Conservation (phyloP, 805 yeast species). For the Wickerhamiella cacticola region DNA sequence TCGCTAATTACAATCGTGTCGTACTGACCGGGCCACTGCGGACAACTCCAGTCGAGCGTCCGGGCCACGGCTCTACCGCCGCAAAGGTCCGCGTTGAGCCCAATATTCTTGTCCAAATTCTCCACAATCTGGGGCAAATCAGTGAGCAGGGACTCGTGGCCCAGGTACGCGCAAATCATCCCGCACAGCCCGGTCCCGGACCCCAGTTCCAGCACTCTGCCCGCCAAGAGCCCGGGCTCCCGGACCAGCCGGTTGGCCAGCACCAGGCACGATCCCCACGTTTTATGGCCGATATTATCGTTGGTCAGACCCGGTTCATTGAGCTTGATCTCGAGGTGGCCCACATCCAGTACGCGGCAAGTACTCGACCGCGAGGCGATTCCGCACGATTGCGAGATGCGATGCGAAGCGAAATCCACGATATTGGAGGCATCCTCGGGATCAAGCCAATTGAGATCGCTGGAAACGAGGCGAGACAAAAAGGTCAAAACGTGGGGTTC, state of each 20-base stretch:
- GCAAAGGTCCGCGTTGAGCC: constrained; percentile 32
- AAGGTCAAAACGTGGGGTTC: constrained; percentile 25
- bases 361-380: constrained; percentile 69
- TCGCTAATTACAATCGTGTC: constrained; percentile 66
- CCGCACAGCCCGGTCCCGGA: constrained; percentile 93
- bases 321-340: constrained; percentile 32
- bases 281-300: constrained; percentile 81
- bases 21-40: constrained; percentile 30
- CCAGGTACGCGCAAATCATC: constrained; percentile 47
- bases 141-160: constrained; percentile 44
- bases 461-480: constrained; percentile 26
- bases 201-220: constrained; percentile 53
- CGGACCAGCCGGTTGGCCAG: constrained; percentile 42
- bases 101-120: constrained; percentile 50
- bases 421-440: constrained; percentile 31
- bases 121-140: constrained; percentile 69
- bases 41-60: constrained; percentile 70
- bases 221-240: constrained; percentile 20
- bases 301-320: constrained; percentile 77
- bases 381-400: constrained; percentile 76
- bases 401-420: constrained; percentile 43
- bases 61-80: constrained; percentile 29
- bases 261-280: constrained; percentile 88
- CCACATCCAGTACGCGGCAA: constrained; percentile 44
- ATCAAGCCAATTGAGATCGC: constrained; percentile 35